Conservation (phyloP, 768 basidiomycete genomes). For the Naganishia onofrii region DNA sequence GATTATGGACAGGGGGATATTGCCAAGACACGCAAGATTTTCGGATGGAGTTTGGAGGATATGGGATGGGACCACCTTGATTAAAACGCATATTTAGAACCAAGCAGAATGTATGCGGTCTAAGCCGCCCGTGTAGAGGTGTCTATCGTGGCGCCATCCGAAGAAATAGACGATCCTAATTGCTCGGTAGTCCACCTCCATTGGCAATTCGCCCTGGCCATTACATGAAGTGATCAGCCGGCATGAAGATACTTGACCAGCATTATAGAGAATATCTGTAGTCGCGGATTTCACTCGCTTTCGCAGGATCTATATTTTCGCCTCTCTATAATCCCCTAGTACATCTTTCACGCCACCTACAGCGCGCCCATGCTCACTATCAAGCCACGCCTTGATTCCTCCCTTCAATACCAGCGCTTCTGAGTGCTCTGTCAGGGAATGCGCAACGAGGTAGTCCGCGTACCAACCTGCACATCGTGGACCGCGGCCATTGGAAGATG, state of each 20-base stretch:
- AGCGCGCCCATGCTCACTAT: constrained; percentile 5
- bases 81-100: background rate
- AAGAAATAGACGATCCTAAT: too few species aligned
- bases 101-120: too few species aligned
- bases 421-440: constrained; percentile 3
- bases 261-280: too few species aligned
- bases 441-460: constrained; percentile 32
- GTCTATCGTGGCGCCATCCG: too few species aligned
- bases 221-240: too few species aligned
- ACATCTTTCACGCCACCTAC: background rate
- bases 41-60: constrained; percentile 54
- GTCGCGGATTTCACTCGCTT: too few species aligned
- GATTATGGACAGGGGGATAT: constrained; percentile 38
- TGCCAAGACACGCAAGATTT: constrained; percentile 47
- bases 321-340: constrained; percentile 1
- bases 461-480: constrained; percentile 41
- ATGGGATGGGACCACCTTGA: constrained; percentile 53
- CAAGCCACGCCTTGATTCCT: constrained; percentile 39
- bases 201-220: too few species aligned
- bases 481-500: constrained; percentile 34
- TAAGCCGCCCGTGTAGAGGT: too few species aligned
- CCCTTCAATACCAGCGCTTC: constrained; percentile 32
- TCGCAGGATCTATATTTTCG: background rate
- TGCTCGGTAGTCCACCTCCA: too few species aligned
- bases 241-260: too few species aligned